Conservation (phyloP, 1,284 basidiomycete genomes). For the Stygiomarasmius scandens region DNA sequence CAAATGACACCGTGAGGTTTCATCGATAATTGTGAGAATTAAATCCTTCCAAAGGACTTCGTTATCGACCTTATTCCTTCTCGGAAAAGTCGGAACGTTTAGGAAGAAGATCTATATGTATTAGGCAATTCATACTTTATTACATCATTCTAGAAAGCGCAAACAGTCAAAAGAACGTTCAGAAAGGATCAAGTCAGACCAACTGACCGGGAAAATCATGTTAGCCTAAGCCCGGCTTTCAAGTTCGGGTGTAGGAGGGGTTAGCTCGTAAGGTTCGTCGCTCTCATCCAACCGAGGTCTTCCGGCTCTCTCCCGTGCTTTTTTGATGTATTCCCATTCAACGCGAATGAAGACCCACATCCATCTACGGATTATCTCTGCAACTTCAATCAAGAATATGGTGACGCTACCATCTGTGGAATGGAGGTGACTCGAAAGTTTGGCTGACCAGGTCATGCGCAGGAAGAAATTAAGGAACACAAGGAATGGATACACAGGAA, state of each 20-base stretch:
- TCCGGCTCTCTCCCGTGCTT: conserved; percentile 25
- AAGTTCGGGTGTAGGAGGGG: conserved; percentile 20
- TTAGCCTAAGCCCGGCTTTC: neutral
- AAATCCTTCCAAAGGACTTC: too few relatives aligned
- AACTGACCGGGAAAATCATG: too few relatives aligned
- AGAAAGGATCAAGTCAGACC: too few relatives aligned
- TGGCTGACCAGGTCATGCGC: conserved; percentile 94
- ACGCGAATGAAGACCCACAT: conserved; percentile 96
- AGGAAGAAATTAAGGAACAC: conserved; percentile 87
- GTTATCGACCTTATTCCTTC: too few relatives aligned
- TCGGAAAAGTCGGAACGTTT: neutral
- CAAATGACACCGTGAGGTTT: neutral
- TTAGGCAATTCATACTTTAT: too few relatives aligned
- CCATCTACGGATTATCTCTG: conserved; percentile 90
- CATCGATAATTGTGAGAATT: neutral
- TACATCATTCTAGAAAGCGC: too few relatives aligned
- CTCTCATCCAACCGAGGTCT: conserved; percentile 10
- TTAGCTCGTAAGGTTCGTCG: conserved; percentile 28
- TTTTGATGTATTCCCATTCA: conserved; percentile 91
- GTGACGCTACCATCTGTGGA: conserved; percentile 81
- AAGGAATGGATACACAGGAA: conserved; percentile 85
- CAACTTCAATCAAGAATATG: conserved; percentile 89
- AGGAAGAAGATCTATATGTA: neutral
- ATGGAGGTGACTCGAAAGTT: conserved; percentile 88
- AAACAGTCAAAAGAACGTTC: too few relatives aligned